Conservation (phyloP, 768 basidiomycete genomes). For the Auriscalpium microsporum region DNA sequence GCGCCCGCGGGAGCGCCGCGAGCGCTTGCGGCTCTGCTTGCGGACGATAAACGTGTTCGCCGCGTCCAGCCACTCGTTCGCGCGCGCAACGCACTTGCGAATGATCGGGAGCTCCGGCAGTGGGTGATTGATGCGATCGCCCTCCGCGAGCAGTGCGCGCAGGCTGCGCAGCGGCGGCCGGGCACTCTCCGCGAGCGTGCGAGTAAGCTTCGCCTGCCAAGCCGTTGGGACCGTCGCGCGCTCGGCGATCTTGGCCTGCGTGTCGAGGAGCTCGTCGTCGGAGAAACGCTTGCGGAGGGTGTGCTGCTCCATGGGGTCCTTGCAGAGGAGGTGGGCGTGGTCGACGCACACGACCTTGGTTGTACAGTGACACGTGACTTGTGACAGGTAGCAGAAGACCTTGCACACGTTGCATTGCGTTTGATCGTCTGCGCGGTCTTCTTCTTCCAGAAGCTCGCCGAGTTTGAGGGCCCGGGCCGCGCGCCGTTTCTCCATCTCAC, state of each 20-base stretch:
- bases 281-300: conserved; percentile 74
- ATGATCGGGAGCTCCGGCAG: conserved; percentile 66
- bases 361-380: conserved; percentile 77
- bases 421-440: conserved; percentile 86
- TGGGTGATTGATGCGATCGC: conserved; percentile 73
- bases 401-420: conserved; percentile 95
- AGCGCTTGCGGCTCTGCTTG: conserved; percentile 74
- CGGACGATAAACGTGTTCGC: conserved; percentile 72
- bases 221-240: conserved; percentile 62
- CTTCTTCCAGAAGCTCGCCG: conserved; percentile 61
- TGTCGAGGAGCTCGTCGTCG: conserved; percentile 68
- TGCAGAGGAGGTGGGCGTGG: conserved; percentile 73
- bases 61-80: conserved; percentile 83
- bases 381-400: conserved; percentile 90
- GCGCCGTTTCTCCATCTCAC: conserved; percentile 65
- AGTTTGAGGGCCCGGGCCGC: conserved; percentile 53
- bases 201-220: conserved; percentile 71
- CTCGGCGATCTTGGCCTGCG: conserved; percentile 53
- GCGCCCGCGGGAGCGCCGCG: conserved; percentile 44
- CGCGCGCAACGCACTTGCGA: conserved; percentile 70
- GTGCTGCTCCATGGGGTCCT: conserved; percentile 45
- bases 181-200: conserved; percentile 56
- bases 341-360: conserved; percentile 77
- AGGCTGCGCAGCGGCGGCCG: conserved; percentile 71
- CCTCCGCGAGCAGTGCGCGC: conserved; percentile 78